phyloP scores from a whole-genome alignment of 225 moss, liverwort and hornwort species.

The Thuidium tamariscinum region DNA sequence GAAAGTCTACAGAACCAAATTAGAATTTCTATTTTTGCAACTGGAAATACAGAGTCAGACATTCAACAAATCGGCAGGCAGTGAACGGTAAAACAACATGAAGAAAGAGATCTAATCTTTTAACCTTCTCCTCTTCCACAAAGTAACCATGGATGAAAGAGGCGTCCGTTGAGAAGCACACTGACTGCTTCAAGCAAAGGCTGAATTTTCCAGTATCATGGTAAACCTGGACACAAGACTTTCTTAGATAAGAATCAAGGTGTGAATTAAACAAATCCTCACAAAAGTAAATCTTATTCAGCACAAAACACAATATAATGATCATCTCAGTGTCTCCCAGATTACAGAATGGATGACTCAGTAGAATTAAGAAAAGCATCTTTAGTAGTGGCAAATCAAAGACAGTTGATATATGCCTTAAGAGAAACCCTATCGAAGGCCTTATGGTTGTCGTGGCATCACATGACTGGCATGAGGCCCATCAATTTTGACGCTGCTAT shows the following conservation, averaged over 20 bases:
- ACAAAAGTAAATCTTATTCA: background rate
- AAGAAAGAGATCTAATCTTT: background rate
- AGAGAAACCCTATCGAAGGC: background rate
- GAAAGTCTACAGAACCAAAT: background rate
- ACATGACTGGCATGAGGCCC: background rate
- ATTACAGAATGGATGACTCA: background rate
- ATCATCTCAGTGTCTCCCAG: background rate
- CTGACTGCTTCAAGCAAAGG: conserved; percentile 77
- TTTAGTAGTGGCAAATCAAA: background rate
- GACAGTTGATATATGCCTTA: background rate
- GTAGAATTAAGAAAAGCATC: background rate
- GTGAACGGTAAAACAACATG: background rate
- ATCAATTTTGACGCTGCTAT: background rate
- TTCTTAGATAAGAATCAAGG: conserved; percentile 3
- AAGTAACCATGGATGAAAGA: conserved; percentile 78
- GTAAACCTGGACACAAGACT: conserved; percentile 39
- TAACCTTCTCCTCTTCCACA: conserved; percentile 79
- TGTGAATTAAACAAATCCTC: background rate
- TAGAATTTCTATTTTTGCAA: background rate
- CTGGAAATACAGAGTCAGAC: background rate
- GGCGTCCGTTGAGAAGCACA: conserved; percentile 72
- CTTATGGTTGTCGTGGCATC: background rate
- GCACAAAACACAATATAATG: background rate
- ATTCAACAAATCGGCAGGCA: background rate
- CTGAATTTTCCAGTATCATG: conserved; percentile 67